Percentiles rank a stretch among this genome's conserved stretches.
Conservation (phyloP, 495 filamentous ascomycete species). For the Astrothelium subdiscretum region DNA sequence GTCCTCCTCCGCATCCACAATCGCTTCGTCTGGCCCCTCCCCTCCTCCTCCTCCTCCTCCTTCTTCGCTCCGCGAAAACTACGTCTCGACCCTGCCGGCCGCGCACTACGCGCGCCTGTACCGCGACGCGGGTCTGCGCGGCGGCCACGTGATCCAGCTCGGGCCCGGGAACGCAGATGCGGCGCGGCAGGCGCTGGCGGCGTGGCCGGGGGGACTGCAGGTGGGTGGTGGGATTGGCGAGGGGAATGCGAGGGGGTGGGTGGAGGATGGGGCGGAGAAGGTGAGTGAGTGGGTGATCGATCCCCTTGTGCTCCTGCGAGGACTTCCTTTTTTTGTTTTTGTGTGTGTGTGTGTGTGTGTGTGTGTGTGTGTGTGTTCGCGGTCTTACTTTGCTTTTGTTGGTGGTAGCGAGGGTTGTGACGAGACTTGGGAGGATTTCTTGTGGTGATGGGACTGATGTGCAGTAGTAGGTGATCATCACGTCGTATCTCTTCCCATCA, state of each 20-base stretch:
- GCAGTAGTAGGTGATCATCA: constrained; percentile 74
- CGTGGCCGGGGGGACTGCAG: constrained; percentile 70
- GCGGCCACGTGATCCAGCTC: constrained; percentile 92
- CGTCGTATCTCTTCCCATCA: constrained; percentile 71
- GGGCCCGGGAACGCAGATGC: constrained; percentile 76
- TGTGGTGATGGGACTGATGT: no score
- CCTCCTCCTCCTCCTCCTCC: background rate
- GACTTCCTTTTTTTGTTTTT: no score
- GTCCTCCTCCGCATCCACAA: no score
- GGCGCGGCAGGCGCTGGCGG: constrained; percentile 58
- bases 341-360: no score
- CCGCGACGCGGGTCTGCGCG: constrained; percentile 54
- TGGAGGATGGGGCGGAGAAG: constrained; percentile 80
- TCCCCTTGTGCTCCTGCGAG: no score
- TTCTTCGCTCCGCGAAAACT: constrained; percentile 71
- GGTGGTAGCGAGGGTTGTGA: background rate
- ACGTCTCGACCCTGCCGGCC: constrained; percentile 71
- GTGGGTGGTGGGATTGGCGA: constrained; percentile 87
- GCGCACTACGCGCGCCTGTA: constrained; percentile 73
- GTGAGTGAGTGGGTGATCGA: no score
- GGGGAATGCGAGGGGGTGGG: constrained; percentile 73
- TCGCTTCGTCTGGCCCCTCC: background rate
- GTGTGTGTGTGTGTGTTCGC: no score
- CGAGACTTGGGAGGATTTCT: no score
- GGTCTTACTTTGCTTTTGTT: background rate